Evolutionary conservation across 164 flowering plant species (phyloP).

Genomic region (Stephania japonica): DNA sequence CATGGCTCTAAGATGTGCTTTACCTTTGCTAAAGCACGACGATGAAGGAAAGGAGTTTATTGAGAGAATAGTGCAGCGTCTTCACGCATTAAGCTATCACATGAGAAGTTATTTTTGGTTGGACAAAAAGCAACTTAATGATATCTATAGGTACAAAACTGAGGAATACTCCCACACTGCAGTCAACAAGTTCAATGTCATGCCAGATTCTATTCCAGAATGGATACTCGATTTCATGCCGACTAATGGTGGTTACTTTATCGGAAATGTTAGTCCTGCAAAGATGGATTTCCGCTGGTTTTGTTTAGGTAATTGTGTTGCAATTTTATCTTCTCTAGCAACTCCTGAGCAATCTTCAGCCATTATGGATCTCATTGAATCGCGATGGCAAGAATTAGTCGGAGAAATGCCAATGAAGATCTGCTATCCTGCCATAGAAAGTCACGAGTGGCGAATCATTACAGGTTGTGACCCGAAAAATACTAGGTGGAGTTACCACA

Average conservation of each 20-base stretch:
- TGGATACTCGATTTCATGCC: slow-evolving; percentile 3
- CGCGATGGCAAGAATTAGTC: slow-evolving; percentile 37
- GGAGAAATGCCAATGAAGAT: slow-evolving; percentile 85
- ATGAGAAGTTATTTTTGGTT: not conserved
- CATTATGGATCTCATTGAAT: slow-evolving; percentile 70
- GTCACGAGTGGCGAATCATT: slow-evolving; percentile 70
- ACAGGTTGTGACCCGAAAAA: slow-evolving; percentile 87
- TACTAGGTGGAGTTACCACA: slow-evolving; percentile 87
- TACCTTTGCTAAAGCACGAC: not conserved
- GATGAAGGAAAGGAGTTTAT: not conserved
- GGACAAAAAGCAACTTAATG: not conserved
- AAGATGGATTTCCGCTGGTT: not conserved
- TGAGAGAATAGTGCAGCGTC: not conserved
- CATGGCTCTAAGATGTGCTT: not conserved
- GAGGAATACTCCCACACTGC: slow-evolving; percentile 2
- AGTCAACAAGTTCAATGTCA: not conserved
- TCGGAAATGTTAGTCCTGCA: not conserved
- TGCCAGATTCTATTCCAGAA: not conserved
- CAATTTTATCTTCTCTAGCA: slow-evolving; percentile 47
- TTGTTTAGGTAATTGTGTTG: slow-evolving; percentile 1
- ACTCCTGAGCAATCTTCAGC: slow-evolving; percentile 76
- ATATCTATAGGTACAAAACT: not conserved
- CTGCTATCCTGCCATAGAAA: slow-evolving; percentile 74
- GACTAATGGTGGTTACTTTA: not conserved
- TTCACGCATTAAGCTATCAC: slow-evolving; percentile 1